These are phyloP conservation scores for Yamadazyma songkhlaensis DNA, from an alignment of 1,139 yeast genomes.

Conservation along the genomic window DNA sequence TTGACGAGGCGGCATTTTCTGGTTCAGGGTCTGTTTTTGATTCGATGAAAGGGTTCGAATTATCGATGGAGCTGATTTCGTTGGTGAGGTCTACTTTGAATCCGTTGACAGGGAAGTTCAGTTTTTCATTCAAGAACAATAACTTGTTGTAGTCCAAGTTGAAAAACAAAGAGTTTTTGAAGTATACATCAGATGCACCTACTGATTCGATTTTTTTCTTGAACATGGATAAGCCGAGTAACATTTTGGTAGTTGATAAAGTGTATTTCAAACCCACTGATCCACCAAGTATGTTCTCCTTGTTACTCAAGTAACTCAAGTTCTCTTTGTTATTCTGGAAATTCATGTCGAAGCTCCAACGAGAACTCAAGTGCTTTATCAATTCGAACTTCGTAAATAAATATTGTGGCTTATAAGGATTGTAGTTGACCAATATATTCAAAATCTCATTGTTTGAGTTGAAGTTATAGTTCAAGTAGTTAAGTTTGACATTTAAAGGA, in stretches of 20 bases:
- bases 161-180: too few species aligned
- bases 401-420: constrained; percentile 47
- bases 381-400: constrained; percentile 24
- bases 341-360: too few species aligned
- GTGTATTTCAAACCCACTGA: constrained; percentile 41
- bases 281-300: constrained; percentile 40
- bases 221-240: constrained; percentile 41
- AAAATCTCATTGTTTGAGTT: constrained; percentile 44
- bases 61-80: constrained; percentile 29
- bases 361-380: too few species aligned
- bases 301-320: constrained; percentile 24
- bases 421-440: constrained; percentile 40
- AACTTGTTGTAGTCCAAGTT: too few species aligned
- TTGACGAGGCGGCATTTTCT: too few species aligned
- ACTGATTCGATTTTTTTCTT: constrained; percentile 25
- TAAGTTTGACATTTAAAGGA: constrained; percentile 35
- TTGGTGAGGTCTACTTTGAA: constrained; percentile 18
- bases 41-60: too few species aligned
- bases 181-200: too few species aligned
- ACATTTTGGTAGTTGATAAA: constrained; percentile 9
- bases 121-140: constrained; percentile 2
- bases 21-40: too few species aligned
- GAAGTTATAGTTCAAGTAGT: constrained; percentile 43
- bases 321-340: too few species aligned
- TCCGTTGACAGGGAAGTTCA: constrained; percentile 34